phyloP scores from a whole-genome alignment of 2,329 filamentous ascomycete species.

The Monilinia fructicola region DNA sequence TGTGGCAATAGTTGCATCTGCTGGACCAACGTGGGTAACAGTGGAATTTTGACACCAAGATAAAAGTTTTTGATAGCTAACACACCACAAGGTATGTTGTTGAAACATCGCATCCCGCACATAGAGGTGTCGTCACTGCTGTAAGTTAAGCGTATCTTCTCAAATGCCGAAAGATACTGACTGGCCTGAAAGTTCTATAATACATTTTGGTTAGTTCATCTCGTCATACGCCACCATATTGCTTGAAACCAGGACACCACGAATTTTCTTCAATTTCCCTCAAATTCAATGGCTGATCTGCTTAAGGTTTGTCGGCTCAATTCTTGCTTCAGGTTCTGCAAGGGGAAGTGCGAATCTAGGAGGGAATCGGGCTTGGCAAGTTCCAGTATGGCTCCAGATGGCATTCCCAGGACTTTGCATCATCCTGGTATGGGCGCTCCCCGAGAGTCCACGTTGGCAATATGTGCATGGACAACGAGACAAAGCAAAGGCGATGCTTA shows the following conservation, averaged over 20 bases:
- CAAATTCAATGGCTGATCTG: background rate
- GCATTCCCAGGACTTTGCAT: slow-evolving; percentile 51
- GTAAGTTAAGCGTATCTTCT: background rate
- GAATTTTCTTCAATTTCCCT: background rate
- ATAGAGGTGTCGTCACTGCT: slow-evolving; percentile 45
- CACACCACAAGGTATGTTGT: background rate
- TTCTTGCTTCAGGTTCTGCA: slow-evolving; percentile 53
- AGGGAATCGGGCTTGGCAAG: slow-evolving; percentile 45
- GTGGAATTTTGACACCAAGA: background rate
- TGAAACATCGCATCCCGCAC: slow-evolving; percentile 42
- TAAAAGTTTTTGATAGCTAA: background rate
- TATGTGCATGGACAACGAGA: slow-evolving; percentile 44
- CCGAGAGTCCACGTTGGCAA: slow-evolving; percentile 49
- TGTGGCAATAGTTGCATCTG: slow-evolving; percentile 47
- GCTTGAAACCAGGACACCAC: rapidly evolving
- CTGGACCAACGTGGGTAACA: slow-evolving; percentile 49
- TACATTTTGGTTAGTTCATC: slow-evolving; percentile 33
- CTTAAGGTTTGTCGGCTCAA: slow-evolving; percentile 50
- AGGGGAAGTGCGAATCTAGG: slow-evolving; percentile 50
- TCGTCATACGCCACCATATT: background rate
- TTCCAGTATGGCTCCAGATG: slow-evolving; percentile 54
- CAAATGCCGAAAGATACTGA: background rate
- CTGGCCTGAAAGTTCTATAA: slow-evolving; percentile 31
- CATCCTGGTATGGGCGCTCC: slow-evolving; percentile 47
- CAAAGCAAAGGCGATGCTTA: slow-evolving; percentile 43